phyloP scores from a whole-genome alignment of 2,329 filamentous ascomycete species.

The Cordyceps javanica region DNA sequence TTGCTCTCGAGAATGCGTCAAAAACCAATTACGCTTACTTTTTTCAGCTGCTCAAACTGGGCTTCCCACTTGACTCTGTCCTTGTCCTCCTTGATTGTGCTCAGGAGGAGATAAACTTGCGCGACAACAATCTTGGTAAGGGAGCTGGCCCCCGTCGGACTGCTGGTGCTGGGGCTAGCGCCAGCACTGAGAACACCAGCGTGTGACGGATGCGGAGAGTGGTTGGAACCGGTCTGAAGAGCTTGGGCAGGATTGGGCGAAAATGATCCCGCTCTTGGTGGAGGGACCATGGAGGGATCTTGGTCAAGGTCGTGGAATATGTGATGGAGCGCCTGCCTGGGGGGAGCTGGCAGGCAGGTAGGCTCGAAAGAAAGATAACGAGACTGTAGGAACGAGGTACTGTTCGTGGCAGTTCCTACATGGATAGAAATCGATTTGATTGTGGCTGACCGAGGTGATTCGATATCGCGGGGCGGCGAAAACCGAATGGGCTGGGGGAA shows the following conservation, averaged over 20 bases:
- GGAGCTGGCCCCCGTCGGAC: slow-evolving; percentile 57
- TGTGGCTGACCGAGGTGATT: slow-evolving; percentile 14
- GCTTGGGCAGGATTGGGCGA: slow-evolving; percentile 55
- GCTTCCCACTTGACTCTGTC: slow-evolving; percentile 85
- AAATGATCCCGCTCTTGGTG: slow-evolving; percentile 57
- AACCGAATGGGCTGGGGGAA: neutral
- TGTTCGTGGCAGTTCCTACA: slow-evolving; percentile 28
- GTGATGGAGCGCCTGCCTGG: slow-evolving; percentile 31
- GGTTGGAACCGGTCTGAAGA: slow-evolving; percentile 49
- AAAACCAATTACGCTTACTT: slow-evolving; percentile 51
- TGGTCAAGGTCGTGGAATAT: slow-evolving; percentile 25
- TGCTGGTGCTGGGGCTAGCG: slow-evolving; percentile 56
- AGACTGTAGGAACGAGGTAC: slow-evolving; percentile 22
- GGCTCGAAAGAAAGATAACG: slow-evolving; percentile 25
- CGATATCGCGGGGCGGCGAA: slow-evolving; percentile 6
- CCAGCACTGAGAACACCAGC: slow-evolving; percentile 51
- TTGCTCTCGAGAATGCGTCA: slow-evolving; percentile 12
- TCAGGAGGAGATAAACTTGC: slow-evolving; percentile 89
- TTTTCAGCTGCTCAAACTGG: slow-evolving; percentile 85
- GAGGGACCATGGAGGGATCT: slow-evolving; percentile 51
- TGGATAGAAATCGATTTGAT: slow-evolving; percentile 21
- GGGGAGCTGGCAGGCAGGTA: slow-evolving; percentile 28
- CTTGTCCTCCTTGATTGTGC: slow-evolving; percentile 91
- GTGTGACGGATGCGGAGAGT: slow-evolving; percentile 53
- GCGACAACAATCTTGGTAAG: slow-evolving; percentile 91